A percentile compares a stretch with the other conserved stretches of the same genome.
Conservation (phyloP, 2,329 filamentous ascomycete genomes). For the Penicillium sp. region DNA sequence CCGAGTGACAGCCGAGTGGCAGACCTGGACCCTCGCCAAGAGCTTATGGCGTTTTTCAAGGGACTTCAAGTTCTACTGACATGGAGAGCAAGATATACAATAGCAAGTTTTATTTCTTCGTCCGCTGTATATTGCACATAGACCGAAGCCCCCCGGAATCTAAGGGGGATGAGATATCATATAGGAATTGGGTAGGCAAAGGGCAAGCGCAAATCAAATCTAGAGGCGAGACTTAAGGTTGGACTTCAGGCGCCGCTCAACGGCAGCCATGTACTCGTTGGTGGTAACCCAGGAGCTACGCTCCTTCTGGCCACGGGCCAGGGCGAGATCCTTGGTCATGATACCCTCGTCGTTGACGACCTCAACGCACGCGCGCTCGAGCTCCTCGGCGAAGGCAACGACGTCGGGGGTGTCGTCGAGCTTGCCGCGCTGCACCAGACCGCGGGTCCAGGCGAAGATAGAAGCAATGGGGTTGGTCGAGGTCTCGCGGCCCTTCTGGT, state of each 20-base stretch:
- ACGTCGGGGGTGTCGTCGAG: slow-evolving; percentile 92
- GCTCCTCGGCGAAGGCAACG: slow-evolving; percentile 81
- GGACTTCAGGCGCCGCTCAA: slow-evolving; percentile 83
- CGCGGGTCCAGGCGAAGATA: slow-evolving; percentile 98
- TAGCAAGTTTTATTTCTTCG: slow-evolving; percentile 13
- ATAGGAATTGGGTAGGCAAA: not conserved
- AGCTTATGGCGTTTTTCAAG: not conserved
- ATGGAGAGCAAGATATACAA: not conserved
- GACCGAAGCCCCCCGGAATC: slow-evolving; percentile 8
- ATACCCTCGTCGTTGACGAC: slow-evolving; percentile 90
- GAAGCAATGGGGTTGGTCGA: slow-evolving; percentile 98
- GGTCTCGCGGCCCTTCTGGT: slow-evolving; percentile 96
- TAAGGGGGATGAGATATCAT: slow-evolving; percentile 5
- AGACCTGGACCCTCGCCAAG: not conserved
- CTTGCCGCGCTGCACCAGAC: slow-evolving; percentile 86
- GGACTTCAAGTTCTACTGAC: not conserved
- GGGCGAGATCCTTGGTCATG: slow-evolving; percentile 99
- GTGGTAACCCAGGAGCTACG: slow-evolving; percentile 88
- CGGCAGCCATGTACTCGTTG: slow-evolving; percentile 83
- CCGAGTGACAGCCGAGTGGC: too few relatives aligned
- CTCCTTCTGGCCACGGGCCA: slow-evolving; percentile 84
- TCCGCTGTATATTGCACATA: slow-evolving; percentile 19
- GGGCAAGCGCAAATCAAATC: slow-evolving; percentile 9
- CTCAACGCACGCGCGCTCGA: slow-evolving; percentile 92
- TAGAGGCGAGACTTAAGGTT: slow-evolving; percentile 53